phyloP scores from a whole-genome alignment of 495 filamentous ascomycete species.

The Cercophora scortea region DNA sequence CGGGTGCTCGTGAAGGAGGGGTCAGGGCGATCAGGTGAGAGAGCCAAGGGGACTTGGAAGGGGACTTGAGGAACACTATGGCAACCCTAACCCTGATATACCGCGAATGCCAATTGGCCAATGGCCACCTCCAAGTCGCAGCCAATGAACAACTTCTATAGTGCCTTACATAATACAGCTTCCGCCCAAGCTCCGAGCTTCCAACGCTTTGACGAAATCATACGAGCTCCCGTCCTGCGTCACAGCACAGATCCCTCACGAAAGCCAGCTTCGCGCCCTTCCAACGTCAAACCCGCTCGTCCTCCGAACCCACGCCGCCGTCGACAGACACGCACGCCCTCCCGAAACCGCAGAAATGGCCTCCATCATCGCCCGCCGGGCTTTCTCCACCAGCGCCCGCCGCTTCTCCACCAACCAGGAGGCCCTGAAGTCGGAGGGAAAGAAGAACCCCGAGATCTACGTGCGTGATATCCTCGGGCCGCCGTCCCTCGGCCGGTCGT shows the following conservation, averaged over 20 bases:
- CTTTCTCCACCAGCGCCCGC: slow-evolving; percentile 39
- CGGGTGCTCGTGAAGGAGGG: background rate
- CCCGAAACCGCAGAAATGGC: slow-evolving; percentile 28
- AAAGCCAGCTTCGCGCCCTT: background rate
- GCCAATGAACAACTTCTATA: background rate
- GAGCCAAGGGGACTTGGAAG: background rate
- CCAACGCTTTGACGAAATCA: slow-evolving; percentile 11
- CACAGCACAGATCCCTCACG: slow-evolving; percentile 2
- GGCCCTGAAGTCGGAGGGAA: slow-evolving; percentile 38
- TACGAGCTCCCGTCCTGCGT: slow-evolving; percentile 7
- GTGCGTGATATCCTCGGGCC: slow-evolving; percentile 27
- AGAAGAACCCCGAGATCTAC: slow-evolving; percentile 46
- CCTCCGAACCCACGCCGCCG: background rate
- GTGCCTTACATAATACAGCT: slow-evolving; percentile 11
- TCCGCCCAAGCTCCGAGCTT: slow-evolving; percentile 1
- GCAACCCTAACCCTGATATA: background rate
- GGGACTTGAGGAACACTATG: too few relatives aligned
- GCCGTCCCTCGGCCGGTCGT: background rate
- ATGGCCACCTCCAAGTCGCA: background rate
- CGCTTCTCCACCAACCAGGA: slow-evolving; percentile 32
- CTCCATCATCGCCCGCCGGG: slow-evolving; percentile 39
- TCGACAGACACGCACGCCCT: background rate
- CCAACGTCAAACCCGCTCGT: slow-evolving; percentile 3
- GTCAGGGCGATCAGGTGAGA: too few relatives aligned
- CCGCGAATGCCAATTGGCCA: background rate